Evolutionary conservation across 2,329 filamentous ascomycete genomes (phyloP), one percentile per base, ranked within the genome.

Genomic region (Nothophaeocryptopus gaeumannii): DNA sequence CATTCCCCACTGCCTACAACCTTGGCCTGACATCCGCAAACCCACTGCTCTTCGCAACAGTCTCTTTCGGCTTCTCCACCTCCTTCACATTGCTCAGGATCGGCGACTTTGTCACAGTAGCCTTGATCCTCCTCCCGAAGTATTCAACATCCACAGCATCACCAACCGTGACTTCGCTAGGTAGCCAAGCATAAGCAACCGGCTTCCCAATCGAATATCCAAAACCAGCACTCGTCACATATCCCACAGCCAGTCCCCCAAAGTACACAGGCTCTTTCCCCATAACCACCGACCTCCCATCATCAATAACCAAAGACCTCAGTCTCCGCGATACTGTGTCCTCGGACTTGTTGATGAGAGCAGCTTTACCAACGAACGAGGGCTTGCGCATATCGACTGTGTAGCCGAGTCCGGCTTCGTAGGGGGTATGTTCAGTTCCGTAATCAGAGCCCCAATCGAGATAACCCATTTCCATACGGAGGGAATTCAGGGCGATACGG

Each of bases 231-330:
- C 74, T 84, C 2, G 80, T 83, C 20, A 85, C 71, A 53, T 85
- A 85, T 0, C 82, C 81, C 1, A 70, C 70, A 0, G 74, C 56
- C 46, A 73, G 65, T 8, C 73, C 74, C 2, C 74, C 62, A 11
- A 72, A 55, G 47, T 76, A 83, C 0, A 85, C 79, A 0, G 82
- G 82, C 61, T 85, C 82, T 59, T 84, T 84, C 5, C 81, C 81
- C 1, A 85, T 64, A 0, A 83, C 73, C 55, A 84, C 70, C 0
- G 80, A 83, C 4, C 62, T 65, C 0, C 78, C 76, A 51, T 85
- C 80, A 35, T 83, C 72, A 29, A 84, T 59, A 0, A 74, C 78
- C 2, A 85, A 63, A 47, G 77, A 79, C 1, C 78, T 73, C 4
- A 78, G 57, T 44, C 70, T 56, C 14, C 67, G 67, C 0, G 62